Evolutionary conservation across 2,329 filamentous ascomycete genomes (phyloP), one percentile per base, ranked within the genome.

Genomic region (Xylariales sp.): DNA sequence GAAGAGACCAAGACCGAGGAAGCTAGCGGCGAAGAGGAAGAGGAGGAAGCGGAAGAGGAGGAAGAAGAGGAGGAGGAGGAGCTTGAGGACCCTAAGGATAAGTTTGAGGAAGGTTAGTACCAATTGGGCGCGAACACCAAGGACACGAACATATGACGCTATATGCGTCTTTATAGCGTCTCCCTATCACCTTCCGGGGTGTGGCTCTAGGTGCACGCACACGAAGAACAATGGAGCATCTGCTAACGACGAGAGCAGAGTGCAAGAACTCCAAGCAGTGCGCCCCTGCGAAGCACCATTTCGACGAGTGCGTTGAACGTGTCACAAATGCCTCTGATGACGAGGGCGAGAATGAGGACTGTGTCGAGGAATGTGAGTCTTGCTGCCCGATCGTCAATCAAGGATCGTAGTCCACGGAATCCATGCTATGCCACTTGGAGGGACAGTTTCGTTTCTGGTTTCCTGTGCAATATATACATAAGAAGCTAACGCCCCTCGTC

Each of bases 351-450:
- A 94, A 92, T 78, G 96, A 99, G 88, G 94, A 98, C 86, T 99
- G 96, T 78, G 93, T 98, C 75, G 96, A 99, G 87, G 96, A 99
- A 87, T 99, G 96, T 98, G 91, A 83, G 94, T 89, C 34, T 30
- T 55, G 39, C 57, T 41, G 9, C 18, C 36, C 18, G 7, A n/a
- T 7, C 32, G 30, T 18, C 28, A 32, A 16, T 23, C n/a, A 23
- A 43, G 36, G 12, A 16, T 9, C 32, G 7, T 3, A 18, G 28
- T 48, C 36, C 41, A 39, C 39, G 30, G n/a, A 39, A 53, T 45
- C 43, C 62, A 45, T 32, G 10, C n/a, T 39, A 3, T 43, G 3
- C 23, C 14, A 9, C 18, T 2, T 39, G 36, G 36, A 8, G 36
- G 36, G 36, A 2, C 8, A 10, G 23, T 39, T 39, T 45, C 39